Evolutionary conservation across 2,329 filamentous ascomycete genomes (phyloP), one percentile per base, ranked within the genome.

Genomic region (Cladosporium cucumerinum): DNA sequence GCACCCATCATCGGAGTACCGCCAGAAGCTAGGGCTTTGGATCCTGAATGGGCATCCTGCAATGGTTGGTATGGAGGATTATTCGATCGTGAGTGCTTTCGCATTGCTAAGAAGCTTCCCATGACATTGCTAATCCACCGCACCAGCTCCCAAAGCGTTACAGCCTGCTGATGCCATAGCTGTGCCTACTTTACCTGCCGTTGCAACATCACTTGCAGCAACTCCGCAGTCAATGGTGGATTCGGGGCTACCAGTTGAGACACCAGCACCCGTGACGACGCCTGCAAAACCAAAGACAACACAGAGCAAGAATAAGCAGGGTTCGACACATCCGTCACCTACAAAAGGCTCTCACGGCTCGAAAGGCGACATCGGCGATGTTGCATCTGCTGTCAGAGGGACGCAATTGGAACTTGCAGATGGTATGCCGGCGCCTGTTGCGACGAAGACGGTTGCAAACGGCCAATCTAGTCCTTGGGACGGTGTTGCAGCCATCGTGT

Each of bases 1-100:
- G 57, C 57, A 16, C 57, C 57, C 43, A 59, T 59, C 23, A 59
- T 59, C 16, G 57, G 57, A 32, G 57, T 59, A 30, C 57, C 57
- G 16, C 57, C 57, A 26, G 57, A 59, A 32, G 57, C 26, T 6
- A 21, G 57, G 26, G 57, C 36, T 28, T 21, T 59, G 39, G 57
- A 59, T 59, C 57, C 57, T 59, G 57, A 26, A 21, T 59, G 57
- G 57, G 57, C 23, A 46, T 46, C 57, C 3, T 59, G 57, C 16
- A 30, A 23, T 46, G 57, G 21, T n/a, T 59, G 57, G 57, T 59
- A 59, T n/a, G 57, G 57, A 46, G 57, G 57, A 21, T 21, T 59
- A 10, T 59, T 59, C 18, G 57, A 59, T 59, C 57, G 57, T 59
- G 14, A 30, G 57, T 59, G 14, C 23, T 34, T 59, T 36, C 2